Evolutionary conservation across 768 basidiomycete species (phyloP), one percentile per base, ranked within the genome.

Genomic region (Panaeolus cyanescens): DNA sequence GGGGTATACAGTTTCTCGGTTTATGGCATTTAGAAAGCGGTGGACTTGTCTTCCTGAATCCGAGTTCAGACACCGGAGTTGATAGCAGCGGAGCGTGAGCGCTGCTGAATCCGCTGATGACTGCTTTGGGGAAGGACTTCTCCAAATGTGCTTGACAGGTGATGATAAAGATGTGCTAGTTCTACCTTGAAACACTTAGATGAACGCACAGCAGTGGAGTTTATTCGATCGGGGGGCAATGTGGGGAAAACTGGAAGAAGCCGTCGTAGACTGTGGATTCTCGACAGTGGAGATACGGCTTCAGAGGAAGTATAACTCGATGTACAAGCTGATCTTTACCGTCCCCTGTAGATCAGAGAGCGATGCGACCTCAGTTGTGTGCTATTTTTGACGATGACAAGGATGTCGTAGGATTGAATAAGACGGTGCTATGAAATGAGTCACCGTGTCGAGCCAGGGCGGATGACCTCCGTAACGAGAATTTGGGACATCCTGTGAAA

Each of bases 151-250:
- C 12, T 3, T 50, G 45, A 50, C 45, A 50, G 25, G 10, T 50
- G 25, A 4, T 13, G 36, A 22, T 42, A 39, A 42, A 20, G 39
- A 42, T 42, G 39, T 9, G 45, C 25, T 50, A 50, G 45, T 50
- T 50, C 10, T 50, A 28, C 45, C 45, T 50, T 50, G 45, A 50
- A 50, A 50, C 45, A 50, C 45, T 28, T 25, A 50, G 1, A 13
- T 28, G 45, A 50, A 28, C 10, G 45, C 45, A 50, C 45, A 50
- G 45, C 45, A 50, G 40, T 42, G 45, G 45, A 50, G 45, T 50
- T 10, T 28, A 50, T 15, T 50, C 45, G 45, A 50, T 20, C 13
- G 12, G 45, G n/a, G 45, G 25, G 45, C 15, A 28, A 25, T 50
- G 45, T 50, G 45, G 22, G 25, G 45, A 50, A 42, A 50, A 28